A percentile compares a stretch with the other conserved stretches of the same genome.
phyloP scores from a whole-genome alignment of 352 stramenopile species.

The Globisporangium nagaii region DNA sequence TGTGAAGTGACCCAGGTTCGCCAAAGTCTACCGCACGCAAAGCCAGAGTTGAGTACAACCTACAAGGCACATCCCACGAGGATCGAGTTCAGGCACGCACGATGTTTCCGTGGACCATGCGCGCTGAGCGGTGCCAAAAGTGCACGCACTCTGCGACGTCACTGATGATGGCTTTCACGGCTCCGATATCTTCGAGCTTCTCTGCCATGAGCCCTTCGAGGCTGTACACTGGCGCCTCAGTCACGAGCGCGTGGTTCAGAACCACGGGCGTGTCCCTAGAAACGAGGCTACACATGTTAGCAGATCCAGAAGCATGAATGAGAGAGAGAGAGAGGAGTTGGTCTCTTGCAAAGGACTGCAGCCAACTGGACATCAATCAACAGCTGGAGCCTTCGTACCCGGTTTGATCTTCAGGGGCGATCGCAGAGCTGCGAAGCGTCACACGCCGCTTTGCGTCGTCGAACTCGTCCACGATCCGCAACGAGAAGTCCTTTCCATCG shows the following conservation, averaged over 20 bases:
- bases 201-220: slow-evolving; percentile 31
- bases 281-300: slow-evolving; percentile 16
- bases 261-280: slow-evolving; percentile 41
- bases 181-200: slow-evolving; percentile 23
- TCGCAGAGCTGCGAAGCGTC: slow-evolving; percentile 20
- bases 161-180: slow-evolving; percentile 24
- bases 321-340: background rate
- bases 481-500: slow-evolving; percentile 17
- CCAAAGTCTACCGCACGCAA: slow-evolving; percentile 18
- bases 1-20: slow-evolving; percentile 44
- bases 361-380: background rate
- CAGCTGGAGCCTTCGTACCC: slow-evolving; percentile 17
- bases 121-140: slow-evolving; percentile 56
- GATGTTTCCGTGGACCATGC: slow-evolving; percentile 58
- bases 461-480: slow-evolving; percentile 35
- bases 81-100: slow-evolving; percentile 20
- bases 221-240: slow-evolving; percentile 45
- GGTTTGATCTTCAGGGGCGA: slow-evolving; percentile 50
- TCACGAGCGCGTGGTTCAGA: slow-evolving; percentile 50
- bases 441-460: slow-evolving; percentile 52
- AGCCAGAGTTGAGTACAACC: background rate
- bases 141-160: slow-evolving; percentile 42
- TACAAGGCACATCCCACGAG: background rate
- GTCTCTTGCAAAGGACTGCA: background rate
- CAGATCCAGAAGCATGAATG: slow-evolving; percentile 8